phyloP scores from a whole-genome alignment of 768 basidiomycete species.

The Collybia sordida region DNA sequence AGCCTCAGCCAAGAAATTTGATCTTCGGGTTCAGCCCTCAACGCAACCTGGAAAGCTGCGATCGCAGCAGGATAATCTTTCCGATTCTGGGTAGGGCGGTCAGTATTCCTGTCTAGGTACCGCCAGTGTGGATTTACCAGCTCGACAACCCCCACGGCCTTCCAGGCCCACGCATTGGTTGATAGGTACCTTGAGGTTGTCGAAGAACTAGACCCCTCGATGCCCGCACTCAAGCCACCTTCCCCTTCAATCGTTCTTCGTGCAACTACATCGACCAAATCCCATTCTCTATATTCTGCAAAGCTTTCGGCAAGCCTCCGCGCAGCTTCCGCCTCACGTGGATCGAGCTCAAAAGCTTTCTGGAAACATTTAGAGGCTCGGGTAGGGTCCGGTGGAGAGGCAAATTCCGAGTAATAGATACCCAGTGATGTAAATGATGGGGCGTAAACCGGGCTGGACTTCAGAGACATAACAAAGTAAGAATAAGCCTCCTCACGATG shows the following conservation, averaged over 20 bases:
- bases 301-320: conserved; percentile 83
- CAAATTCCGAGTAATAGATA: conserved; percentile 76
- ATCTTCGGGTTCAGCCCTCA: conserved; percentile 78
- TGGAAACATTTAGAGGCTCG: conserved; percentile 96
- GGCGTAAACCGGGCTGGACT: conserved; percentile 73
- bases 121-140: conserved; percentile 53
- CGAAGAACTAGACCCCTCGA: conserved; percentile 33
- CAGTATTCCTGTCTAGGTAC: conserved; percentile 1
- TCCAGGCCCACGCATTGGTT: conserved; percentile 97
- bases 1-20: conserved; percentile 85
- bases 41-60: conserved; percentile 81
- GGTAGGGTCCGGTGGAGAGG: conserved; percentile 72
- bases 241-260: conserved; percentile 91
- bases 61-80: conserved; percentile 74
- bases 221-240: conserved; percentile 69
- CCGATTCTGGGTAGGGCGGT: conserved; percentile 47
- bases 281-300: conserved; percentile 93
- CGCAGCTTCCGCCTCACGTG: conserved; percentile 85
- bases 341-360: conserved; percentile 96
- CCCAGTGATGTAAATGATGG: conserved; percentile 95
- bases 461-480: conserved; percentile 77
- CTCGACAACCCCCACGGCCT: conserved; percentile 89
- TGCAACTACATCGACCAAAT: conserved; percentile 92
- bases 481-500: conserved; percentile 69
- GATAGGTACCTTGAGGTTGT: conserved; percentile 59